Percentiles rank a stretch among this genome's conserved stretches.
Conservation (phyloP, 495 filamentous ascomycete genomes). For the Aspergillus egyptiacus region DNA sequence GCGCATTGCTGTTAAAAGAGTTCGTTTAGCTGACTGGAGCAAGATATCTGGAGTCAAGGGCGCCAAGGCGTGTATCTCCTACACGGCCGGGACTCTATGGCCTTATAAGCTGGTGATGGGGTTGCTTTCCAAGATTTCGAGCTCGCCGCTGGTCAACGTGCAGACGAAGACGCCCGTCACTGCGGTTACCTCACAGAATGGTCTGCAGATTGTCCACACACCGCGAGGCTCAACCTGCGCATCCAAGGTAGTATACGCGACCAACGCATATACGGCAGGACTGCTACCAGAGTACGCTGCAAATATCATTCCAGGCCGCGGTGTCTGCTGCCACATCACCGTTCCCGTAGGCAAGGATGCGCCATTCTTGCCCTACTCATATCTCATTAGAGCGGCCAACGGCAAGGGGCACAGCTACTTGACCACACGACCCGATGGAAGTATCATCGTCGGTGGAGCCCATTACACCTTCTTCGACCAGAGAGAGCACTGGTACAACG, state of each 20-base stretch:
- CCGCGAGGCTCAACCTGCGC: conserved; percentile 48
- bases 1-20: not conserved
- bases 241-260: conserved; percentile 57
- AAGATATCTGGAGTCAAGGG: conserved; percentile 30
- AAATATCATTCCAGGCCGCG: conserved; percentile 51
- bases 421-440: conserved; percentile 60
- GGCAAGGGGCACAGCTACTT: conserved; percentile 46
- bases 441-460: conserved; percentile 65
- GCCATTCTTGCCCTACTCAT: conserved; percentile 29
- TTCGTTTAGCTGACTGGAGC: not conserved
- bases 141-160: conserved; percentile 48
- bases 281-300: conserved; percentile 52
- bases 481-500: conserved; percentile 50
- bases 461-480: conserved; percentile 44
- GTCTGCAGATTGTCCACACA: conserved; percentile 46
- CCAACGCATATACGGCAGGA: conserved; percentile 64
- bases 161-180: conserved; percentile 56
- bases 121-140: conserved; percentile 48
- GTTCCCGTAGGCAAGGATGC: conserved; percentile 50
- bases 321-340: conserved; percentile 59
- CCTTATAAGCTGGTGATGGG: conserved; percentile 61
- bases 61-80: conserved; percentile 31
- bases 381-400: conserved; percentile 19
- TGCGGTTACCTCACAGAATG: conserved; percentile 22
- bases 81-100: conserved; percentile 54